phyloP scores from a whole-genome alignment of 148 eudicot species.

The Diospyros kaki region DNA sequence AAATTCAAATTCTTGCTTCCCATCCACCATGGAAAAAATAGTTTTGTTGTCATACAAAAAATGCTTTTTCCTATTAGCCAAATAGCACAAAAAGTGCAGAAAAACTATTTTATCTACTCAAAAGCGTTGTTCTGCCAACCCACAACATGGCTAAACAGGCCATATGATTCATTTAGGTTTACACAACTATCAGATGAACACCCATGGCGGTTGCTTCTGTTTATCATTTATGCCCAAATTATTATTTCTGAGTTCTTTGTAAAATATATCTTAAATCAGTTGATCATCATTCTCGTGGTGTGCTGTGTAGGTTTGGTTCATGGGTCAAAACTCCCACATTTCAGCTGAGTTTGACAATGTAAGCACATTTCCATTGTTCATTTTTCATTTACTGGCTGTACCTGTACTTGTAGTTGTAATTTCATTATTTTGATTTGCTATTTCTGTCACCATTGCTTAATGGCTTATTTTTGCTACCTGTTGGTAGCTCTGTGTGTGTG shows the following conservation, averaged over 20 bases:
- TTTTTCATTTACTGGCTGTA: not conserved
- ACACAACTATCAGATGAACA: not conserved
- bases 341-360: constrained; percentile 85
- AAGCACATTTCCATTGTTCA: constrained; percentile 34
- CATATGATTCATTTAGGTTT: not conserved
- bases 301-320: constrained; percentile 80
- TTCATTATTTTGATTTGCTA: not conserved
- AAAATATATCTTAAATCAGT: not conserved
- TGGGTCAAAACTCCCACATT: constrained; percentile 90
- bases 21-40: too few species aligned
- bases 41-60: too few species aligned
- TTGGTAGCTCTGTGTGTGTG: not conserved
- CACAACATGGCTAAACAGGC: too few species aligned
- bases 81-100: too few species aligned
- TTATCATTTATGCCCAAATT: not conserved
- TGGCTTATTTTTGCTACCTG: not conserved
- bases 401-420: not conserved
- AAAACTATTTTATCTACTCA: too few species aligned
- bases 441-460: not conserved
- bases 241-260: not conserved
- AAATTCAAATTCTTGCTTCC: too few species aligned
- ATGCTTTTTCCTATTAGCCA: too few species aligned
- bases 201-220: not conserved
- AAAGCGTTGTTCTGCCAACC: too few species aligned
- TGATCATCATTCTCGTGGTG: constrained; percentile 6